Evolutionary conservation across 495 filamentous ascomycete species (phyloP).

Genomic region (Aspergillus nidulans): DNA sequence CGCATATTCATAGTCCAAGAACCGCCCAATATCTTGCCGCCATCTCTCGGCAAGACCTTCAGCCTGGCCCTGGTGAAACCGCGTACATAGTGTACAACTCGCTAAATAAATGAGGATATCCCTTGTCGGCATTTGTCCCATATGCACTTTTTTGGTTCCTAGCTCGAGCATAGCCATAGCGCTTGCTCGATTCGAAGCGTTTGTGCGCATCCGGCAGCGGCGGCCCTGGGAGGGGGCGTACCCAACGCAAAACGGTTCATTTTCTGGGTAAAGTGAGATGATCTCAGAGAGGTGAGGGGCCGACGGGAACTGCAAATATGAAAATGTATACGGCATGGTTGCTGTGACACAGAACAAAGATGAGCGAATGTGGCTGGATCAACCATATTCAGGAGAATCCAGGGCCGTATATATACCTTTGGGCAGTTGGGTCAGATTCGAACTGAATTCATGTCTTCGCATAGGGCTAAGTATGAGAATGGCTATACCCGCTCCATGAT

Average conservation of each 20-base stretch:
- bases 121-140: slow-evolving; percentile 14
- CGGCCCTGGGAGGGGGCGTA: slow-evolving; percentile 21
- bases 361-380: too few species aligned
- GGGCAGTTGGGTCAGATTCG: too few species aligned
- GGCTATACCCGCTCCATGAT: too few species aligned
- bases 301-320: too few species aligned
- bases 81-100: slow-evolving; percentile 22
- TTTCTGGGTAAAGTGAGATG: slow-evolving; percentile 21
- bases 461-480: too few species aligned
- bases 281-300: slow-evolving; percentile 20
- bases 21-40: background rate
- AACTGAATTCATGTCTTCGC: too few species aligned
- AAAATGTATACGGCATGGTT: background rate
- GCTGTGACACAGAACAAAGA: background rate
- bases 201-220: slow-evolving; percentile 22
- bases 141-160: slow-evolving; percentile 18
- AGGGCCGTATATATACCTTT: too few species aligned
- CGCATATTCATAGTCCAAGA: background rate
- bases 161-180: slow-evolving; percentile 20
- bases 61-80: slow-evolving; percentile 26
- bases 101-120: slow-evolving; percentile 21
- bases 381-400: too few species aligned
- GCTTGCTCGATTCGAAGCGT: slow-evolving; percentile 8
- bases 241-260: slow-evolving; percentile 24
- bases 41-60: slow-evolving; percentile 11